Conservation (phyloP, 2,329 filamentous ascomycete species). For the Ceratocystis variospora region DNA sequence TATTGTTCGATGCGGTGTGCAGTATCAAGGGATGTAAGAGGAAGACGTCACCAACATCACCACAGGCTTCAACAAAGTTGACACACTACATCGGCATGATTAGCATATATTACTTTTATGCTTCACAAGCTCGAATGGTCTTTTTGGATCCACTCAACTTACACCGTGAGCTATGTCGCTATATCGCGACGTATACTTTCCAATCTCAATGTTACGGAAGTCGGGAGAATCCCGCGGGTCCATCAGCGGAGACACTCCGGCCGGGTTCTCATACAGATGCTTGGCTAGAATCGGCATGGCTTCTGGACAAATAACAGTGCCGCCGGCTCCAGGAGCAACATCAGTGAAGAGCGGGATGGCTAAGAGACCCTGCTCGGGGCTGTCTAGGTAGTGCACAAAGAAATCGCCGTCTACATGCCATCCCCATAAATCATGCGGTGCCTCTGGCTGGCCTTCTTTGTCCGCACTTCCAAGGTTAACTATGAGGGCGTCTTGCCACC, state of each 20-base stretch:
- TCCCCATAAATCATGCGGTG: constrained; percentile 38
- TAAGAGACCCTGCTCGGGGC: constrained; percentile 52
- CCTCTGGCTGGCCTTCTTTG: constrained; percentile 35
- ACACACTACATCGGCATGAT: constrained; percentile 25
- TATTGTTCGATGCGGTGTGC: constrained; percentile 35
- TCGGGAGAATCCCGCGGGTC: constrained; percentile 37
- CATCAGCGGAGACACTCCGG: constrained; percentile 54
- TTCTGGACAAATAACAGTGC: constrained; percentile 49
- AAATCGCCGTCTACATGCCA: constrained; percentile 65
- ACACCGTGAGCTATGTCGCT: constrained; percentile 26
- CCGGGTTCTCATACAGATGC: constrained; percentile 46
- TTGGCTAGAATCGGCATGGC: constrained; percentile 44
- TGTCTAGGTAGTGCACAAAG: constrained; percentile 59
- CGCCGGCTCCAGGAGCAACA: constrained; percentile 45
- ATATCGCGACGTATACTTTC: constrained; percentile 34
- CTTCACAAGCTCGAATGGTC: neutral
- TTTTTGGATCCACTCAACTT: neutral
- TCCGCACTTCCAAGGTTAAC: constrained; percentile 51
- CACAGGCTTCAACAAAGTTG: constrained; percentile 41
- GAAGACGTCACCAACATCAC: constrained; percentile 42
- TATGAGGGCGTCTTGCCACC: constrained; percentile 55
- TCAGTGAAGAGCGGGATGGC: constrained; percentile 56
- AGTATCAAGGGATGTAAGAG: constrained; percentile 48
- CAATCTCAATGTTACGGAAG: constrained; percentile 29
- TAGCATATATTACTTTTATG: neutral